Evolutionary conservation across 2,329 filamentous ascomycete genomes (phyloP).

Genomic region (Ophiosphaerella korrae): DNA sequence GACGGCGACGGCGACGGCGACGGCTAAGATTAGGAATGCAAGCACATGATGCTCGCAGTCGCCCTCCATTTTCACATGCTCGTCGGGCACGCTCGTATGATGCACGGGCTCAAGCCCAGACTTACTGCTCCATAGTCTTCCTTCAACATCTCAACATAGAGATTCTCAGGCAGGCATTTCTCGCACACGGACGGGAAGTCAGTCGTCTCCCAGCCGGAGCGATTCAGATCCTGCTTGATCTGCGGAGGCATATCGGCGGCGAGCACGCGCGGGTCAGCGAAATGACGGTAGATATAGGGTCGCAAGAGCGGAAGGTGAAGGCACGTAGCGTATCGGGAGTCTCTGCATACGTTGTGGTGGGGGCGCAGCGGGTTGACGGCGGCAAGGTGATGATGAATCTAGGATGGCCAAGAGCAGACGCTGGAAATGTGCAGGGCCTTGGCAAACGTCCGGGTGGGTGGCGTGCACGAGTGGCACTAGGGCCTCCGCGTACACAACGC

Average conservation of each 20-base stretch:
- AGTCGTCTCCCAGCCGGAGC: conserved; percentile 93
- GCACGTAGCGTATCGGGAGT: conserved; percentile 4
- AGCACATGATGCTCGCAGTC: not conserved
- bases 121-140: conserved; percentile 91
- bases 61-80: not conserved
- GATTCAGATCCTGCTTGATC: conserved; percentile 94
- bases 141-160: conserved; percentile 98
- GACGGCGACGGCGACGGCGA: conserved; percentile 69
- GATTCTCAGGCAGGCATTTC: conserved; percentile 92
- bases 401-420: conserved; percentile 10
- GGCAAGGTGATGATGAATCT: conserved; percentile 1
- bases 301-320: not conserved
- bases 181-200: conserved; percentile 90
- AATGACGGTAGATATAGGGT: not conserved
- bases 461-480: conserved; percentile 8
- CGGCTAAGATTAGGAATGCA: not conserved
- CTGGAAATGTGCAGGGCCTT: conserved; percentile 23
- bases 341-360: conserved; percentile 15
- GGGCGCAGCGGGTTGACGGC: conserved; percentile 14
- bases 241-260: conserved; percentile 74
- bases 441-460: conserved; percentile 18
- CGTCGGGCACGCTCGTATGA: not conserved
- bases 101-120: conserved; percentile 17
- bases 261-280: not conserved
- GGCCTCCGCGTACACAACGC: conserved; percentile 17